phyloP scores from a whole-genome alignment of 495 filamentous ascomycete genomes.

The Lophiostoma macrostomum region DNA sequence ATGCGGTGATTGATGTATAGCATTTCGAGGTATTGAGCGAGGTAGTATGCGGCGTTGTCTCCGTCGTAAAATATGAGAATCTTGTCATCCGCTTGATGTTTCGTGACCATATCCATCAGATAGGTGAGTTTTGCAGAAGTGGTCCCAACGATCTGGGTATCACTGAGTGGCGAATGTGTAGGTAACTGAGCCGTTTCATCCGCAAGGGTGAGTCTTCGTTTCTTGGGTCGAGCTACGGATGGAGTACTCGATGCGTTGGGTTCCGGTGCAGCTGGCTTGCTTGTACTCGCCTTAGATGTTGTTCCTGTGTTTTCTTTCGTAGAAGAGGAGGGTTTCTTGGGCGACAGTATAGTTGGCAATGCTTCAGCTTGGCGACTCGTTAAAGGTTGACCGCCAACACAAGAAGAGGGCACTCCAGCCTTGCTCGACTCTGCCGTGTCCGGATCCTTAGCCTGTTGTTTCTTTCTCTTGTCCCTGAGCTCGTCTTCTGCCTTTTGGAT shows the following conservation, averaged over 20 bases:
- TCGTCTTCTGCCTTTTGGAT: slow-evolving; percentile 16
- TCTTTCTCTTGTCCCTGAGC: slow-evolving; percentile 1
- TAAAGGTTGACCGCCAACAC: slow-evolving; percentile 17
- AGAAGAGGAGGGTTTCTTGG: slow-evolving; percentile 4
- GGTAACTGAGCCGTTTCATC: slow-evolving; percentile 36
- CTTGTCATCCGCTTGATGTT: slow-evolving; percentile 69
- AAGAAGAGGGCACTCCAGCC: slow-evolving; percentile 37
- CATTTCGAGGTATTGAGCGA: slow-evolving; percentile 74
- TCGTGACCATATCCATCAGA: slow-evolving; percentile 66
- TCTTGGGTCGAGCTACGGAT: slow-evolving; percentile 7
- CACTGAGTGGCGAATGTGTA: slow-evolving; percentile 52
- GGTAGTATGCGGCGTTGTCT: slow-evolving; percentile 66
- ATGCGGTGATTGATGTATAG: slow-evolving; percentile 48
- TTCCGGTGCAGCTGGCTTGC: neutral
- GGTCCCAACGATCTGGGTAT: slow-evolving; percentile 69
- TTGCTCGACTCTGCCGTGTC: slow-evolving; percentile 24
- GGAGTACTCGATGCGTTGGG: neutral
- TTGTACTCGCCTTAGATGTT: neutral
- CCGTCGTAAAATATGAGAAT: slow-evolving; percentile 92
- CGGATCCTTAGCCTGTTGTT: too few species aligned
- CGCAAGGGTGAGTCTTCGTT: slow-evolving; percentile 24
- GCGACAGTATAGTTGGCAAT: neutral
- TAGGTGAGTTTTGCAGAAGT: slow-evolving; percentile 87
- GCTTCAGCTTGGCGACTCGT: slow-evolving; percentile 1
- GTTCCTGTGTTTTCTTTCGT: neutral